A percentile compares a stretch with the other conserved stretches of the same genome.
These are phyloP conservation scores for Hapsidospora chrysogenum DNA, from an alignment of 495 filamentous ascomycete species.

Conservation along the genomic window DNA sequence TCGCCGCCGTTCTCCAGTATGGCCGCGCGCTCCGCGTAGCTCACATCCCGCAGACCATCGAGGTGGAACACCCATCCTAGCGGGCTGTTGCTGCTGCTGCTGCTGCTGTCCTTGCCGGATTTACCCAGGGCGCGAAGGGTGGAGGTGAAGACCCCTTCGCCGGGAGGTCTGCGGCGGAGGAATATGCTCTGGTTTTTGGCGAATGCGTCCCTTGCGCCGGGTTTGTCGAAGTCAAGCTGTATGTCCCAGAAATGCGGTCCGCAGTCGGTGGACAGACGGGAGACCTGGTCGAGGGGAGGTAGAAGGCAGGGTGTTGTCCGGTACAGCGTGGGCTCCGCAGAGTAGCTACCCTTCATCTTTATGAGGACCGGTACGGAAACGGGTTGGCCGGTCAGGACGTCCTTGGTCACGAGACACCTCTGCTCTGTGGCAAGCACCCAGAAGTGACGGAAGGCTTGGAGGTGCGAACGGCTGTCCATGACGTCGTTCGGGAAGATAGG, in stretches of 20 bases:
- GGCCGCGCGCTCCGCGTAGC: constrained; percentile 58
- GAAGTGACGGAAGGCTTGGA: constrained; percentile 94
- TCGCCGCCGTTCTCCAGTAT: constrained; percentile 40
- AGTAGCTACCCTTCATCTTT: constrained; percentile 12
- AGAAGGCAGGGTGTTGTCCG: constrained; percentile 62
- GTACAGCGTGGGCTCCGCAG: constrained; percentile 8
- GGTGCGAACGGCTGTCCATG: constrained; percentile 81
- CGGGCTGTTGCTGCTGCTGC: constrained; percentile 6
- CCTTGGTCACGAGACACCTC: constrained; percentile 71
- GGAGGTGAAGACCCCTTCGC: constrained; percentile 56
- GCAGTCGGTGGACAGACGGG: constrained; percentile 42
- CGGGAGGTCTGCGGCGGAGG: constrained; percentile 59
- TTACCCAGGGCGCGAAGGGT: constrained; percentile 39
- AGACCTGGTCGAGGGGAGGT: constrained; percentile 56
- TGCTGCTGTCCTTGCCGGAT: constrained; percentile 3
- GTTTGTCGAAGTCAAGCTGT: constrained; percentile 60
- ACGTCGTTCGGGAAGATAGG: constrained; percentile 78
- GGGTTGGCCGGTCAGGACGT: constrained; percentile 66
- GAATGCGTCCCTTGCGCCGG: constrained; percentile 53
- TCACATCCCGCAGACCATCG: constrained; percentile 41
- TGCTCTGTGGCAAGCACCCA: constrained; percentile 91
- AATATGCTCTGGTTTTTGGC: constrained; percentile 58
- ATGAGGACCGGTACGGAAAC: constrained; percentile 51
- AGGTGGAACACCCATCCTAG: constrained; percentile 15
- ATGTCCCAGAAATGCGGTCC: constrained; percentile 71